Evolutionary conservation across 345 rosid genomes (phyloP).

Genomic region (Capsella bursapastoris): DNA sequence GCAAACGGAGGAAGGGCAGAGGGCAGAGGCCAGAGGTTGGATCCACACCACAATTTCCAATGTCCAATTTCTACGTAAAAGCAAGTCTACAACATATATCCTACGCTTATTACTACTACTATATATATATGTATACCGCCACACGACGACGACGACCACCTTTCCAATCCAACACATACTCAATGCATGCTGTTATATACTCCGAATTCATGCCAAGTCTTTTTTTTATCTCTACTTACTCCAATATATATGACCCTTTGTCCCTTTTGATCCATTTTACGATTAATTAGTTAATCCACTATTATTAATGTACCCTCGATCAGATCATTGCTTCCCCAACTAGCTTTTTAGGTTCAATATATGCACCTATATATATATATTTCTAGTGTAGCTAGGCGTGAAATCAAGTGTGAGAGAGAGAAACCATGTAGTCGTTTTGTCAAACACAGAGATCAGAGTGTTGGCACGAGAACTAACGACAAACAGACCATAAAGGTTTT

Average conservation of each 20-base stretch:
- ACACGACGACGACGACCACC: not conserved
- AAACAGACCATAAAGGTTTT: conserved; percentile 38
- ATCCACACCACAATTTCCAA: no score
- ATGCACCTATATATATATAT: not conserved
- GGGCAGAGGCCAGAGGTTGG: no score
- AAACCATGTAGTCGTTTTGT: conserved; percentile 33
- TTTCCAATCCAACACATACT: conserved; percentile 3
- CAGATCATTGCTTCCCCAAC: conserved; percentile 6
- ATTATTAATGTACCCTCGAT: conserved; percentile 1
- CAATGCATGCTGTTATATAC: not conserved
- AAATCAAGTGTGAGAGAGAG: conserved; percentile 25
- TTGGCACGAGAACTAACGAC: conserved; percentile 41
- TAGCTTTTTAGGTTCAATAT: conserved; percentile 12
- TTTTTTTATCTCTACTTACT: not conserved
- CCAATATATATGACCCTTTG: not conserved
- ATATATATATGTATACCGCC: no score
- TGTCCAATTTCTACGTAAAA: no score
- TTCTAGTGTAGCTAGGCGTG: conserved; percentile 30
- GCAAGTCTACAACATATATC: no score
- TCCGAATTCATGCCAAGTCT: not conserved
- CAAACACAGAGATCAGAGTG: conserved; percentile 31
- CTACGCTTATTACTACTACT: no score
- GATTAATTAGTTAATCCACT: no score
- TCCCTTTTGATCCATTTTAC: conserved; percentile 1
- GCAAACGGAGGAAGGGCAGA: conserved; percentile 1